Conservation (phyloP, 257 asterid species). For the Oldenlandia corymbosa region DNA sequence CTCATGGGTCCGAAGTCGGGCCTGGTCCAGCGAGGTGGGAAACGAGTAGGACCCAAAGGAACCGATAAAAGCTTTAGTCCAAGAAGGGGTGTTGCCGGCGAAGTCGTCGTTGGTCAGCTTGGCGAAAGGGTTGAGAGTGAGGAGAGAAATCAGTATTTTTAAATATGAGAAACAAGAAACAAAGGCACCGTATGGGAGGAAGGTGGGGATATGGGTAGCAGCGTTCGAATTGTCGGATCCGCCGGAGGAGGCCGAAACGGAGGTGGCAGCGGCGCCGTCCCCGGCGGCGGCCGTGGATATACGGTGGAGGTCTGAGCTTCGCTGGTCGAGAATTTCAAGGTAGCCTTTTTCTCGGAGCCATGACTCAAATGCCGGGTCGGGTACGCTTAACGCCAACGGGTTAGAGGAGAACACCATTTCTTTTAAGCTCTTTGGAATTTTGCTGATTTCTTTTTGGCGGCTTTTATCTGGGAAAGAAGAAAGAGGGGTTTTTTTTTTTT, state of each 20-base stretch:
- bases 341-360: constrained; percentile 92
- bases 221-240: constrained; percentile 10
- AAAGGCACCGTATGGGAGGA: constrained; percentile 32
- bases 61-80: constrained; percentile 73
- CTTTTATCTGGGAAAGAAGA: too few species aligned
- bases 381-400: constrained; percentile 81
- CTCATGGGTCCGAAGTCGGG: constrained; percentile 84
- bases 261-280: constrained; percentile 3
- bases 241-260: constrained; percentile 15
- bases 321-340: constrained; percentile 82
- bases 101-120: constrained; percentile 69
- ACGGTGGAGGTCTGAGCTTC: constrained; percentile 79
- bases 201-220: constrained; percentile 18
- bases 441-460: neutral
- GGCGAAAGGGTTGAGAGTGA: constrained; percentile 75
- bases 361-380: constrained; percentile 74
- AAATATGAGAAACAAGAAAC: constrained; percentile 38
- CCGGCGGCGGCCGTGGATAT: constrained; percentile 33
- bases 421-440: neutral
- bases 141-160: constrained; percentile 65
- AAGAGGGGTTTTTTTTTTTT: too few species aligned
- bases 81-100: constrained; percentile 63
- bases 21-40: constrained; percentile 80
- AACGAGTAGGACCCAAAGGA: constrained; percentile 67
- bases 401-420: constrained; percentile 64